These are phyloP conservation scores for Kazachstania psychrophila DNA, from an alignment of 805 yeast species.

Conservation along the genomic window DNA sequence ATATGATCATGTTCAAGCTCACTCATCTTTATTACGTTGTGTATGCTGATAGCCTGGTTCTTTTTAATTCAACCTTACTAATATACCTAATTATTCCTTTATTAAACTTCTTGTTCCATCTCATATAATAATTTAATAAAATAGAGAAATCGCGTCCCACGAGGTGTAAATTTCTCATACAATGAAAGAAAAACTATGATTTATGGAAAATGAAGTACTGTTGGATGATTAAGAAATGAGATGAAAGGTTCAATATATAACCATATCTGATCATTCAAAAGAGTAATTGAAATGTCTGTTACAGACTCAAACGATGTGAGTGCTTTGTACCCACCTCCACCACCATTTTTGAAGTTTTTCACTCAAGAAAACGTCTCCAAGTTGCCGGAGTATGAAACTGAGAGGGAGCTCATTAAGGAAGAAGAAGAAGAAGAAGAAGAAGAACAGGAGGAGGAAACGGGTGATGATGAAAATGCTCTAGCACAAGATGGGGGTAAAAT, in stretches of 20 bases:
- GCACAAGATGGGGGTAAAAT: constrained; percentile 31
- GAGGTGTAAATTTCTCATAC: too few species aligned
- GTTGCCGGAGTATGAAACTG: constrained; percentile 25
- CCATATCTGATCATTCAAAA: not conserved
- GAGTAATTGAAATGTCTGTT: constrained; percentile 4
- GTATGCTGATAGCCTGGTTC: too few species aligned
- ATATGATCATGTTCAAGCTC: constrained; percentile 18
- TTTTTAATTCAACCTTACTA: too few species aligned
- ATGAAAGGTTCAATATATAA: not conserved
- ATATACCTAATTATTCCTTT: too few species aligned
- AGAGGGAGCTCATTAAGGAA: constrained; percentile 5
- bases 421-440: constrained; percentile 14
- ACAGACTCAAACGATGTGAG: constrained; percentile 34
- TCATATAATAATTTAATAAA: too few species aligned
- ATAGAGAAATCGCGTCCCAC: too few species aligned
- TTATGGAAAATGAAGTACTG: too few species aligned
- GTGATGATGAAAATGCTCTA: constrained; percentile 27
- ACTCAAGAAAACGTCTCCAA: constrained; percentile 55
- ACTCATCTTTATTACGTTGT: constrained; percentile 10
- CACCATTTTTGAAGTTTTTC: constrained; percentile 67
- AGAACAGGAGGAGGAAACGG: not conserved
- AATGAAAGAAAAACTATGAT: too few species aligned
- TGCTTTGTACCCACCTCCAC: constrained; percentile 91
- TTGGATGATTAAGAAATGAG: too few species aligned
- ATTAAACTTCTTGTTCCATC: too few species aligned